Base-by-base conservation (phyloP, 208 protist species). In the Wallacemonas sp. region DNA sequence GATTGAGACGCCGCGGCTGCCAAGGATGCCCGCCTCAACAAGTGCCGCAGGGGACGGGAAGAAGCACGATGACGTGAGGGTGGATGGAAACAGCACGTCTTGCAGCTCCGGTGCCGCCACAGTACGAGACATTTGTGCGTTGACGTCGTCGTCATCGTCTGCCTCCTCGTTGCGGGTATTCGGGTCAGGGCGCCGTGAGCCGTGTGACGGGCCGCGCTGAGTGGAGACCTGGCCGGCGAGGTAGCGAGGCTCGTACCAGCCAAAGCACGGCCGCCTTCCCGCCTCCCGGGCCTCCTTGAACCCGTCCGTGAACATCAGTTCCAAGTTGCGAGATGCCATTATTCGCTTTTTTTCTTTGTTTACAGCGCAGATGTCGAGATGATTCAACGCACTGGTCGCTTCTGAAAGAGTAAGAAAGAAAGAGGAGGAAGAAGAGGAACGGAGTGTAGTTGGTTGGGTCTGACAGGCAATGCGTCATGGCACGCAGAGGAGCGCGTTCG, bases 171-270 rank as follows among this genome's bases (percentile, higher is more conserved):
- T 61, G 36, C 39, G 66, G 5, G 6, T 24, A 14, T 5, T 32
- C 0, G 19, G 26, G 6, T 8, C 14, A 12, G 6, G 8, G n/a
- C 4, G 8, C 24, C 4, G 4, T 2, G 11, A 6, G 14, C 4
- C 32, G 30, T 55, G 11, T 21, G n/a, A 9, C 0, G 52, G 30
- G 6, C 0, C 4, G 6, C 8, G 52, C 5, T n/a, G 52, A 17
- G 32, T 16, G 19, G 52, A 24, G n/a, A 58, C 52, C n/a, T 58
- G 30, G 17, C 52, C 19, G n/a, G 61, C 55, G 33, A 88, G 61
- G 44, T 80, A 88, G n/a, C 78, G 68, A 2, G 81, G 81, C 54
- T 80, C 72, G 44, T 88, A 84, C 74, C 74, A 83, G 30, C 81
- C 81, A 48, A 88, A 88, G 39, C 68, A 72, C 5, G 78, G 81